Conservation (phyloP, 805 yeast species). For the Cyberlindnera mrakii region DNA sequence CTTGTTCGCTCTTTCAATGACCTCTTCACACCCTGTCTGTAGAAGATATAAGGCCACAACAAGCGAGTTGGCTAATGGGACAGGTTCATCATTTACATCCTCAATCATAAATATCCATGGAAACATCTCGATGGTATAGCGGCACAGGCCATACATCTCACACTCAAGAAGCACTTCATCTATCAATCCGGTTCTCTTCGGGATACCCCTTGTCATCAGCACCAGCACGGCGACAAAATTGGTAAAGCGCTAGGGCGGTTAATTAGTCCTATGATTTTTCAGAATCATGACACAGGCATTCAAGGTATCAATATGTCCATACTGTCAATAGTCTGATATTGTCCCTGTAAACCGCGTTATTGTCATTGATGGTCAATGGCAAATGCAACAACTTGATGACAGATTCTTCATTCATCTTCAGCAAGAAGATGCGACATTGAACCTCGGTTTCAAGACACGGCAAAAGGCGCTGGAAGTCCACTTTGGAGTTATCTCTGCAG, state of each 20-base stretch:
- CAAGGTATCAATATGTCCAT: not conserved
- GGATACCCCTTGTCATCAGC: conserved; percentile 1
- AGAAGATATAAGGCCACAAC: not conserved
- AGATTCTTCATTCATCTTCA: conserved; percentile 1
- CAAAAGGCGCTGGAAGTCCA: not conserved
- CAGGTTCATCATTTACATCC: not conserved
- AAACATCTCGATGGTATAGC: not conserved
- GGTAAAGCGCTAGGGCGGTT: conserved; percentile 1
- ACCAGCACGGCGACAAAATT: not conserved
- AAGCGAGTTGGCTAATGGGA: conserved; percentile 1
- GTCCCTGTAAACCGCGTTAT: conserved; percentile 1
- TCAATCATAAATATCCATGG: conserved; percentile 1
- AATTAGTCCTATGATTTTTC: not conserved
- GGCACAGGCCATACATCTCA: not conserved
- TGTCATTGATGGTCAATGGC: conserved; percentile 1
- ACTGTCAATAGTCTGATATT: conserved; percentile 1
- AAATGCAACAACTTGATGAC: conserved; percentile 1
- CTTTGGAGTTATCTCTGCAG: not conserved
- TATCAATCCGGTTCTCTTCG: not conserved
- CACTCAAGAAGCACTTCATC: not conserved
- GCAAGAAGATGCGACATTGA: not conserved
- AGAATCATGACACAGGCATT: not conserved
- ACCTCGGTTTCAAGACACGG: conserved; percentile 3
- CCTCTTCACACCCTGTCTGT: not conserved
- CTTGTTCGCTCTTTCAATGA: not conserved